Percentiles rank a stretch among this genome's conserved stretches.
phyloP scores from a whole-genome alignment of 495 filamentous ascomycete genomes.

The Talaromyces stipitatus region DNA sequence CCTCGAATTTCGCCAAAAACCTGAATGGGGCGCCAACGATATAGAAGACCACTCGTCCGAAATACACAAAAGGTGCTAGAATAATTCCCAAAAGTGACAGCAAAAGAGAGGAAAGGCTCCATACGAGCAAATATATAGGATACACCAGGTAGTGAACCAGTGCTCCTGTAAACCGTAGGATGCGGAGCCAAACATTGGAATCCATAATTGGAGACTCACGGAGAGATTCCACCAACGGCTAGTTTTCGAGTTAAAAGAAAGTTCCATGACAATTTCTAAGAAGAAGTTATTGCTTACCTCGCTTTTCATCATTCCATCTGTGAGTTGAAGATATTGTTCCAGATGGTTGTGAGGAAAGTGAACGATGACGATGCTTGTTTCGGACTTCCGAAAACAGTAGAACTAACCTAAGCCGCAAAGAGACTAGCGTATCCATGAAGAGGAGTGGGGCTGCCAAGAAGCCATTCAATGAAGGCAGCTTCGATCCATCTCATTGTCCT shows the following conservation, averaged over 20 bases:
- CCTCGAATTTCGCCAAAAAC: constrained; percentile 56
- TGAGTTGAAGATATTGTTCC: too few relatives aligned
- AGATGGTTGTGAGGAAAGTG: neutral
- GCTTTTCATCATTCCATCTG: too few relatives aligned
- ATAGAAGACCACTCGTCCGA: constrained; percentile 27
- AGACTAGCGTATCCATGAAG: too few relatives aligned
- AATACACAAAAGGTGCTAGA: constrained; percentile 38
- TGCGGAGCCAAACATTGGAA: constrained; percentile 8
- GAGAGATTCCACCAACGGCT: constrained; percentile 11
- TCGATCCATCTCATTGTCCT: neutral
- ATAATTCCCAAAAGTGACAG: constrained; percentile 21
- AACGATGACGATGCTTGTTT: neutral
- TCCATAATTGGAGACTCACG: constrained; percentile 8
- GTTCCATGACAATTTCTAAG: too few relatives aligned
- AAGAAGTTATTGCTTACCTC: too few relatives aligned
- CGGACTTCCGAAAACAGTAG: neutral
- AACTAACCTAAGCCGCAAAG: neutral
- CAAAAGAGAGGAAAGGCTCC: constrained; percentile 14
- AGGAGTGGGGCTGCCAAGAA: too few relatives aligned
- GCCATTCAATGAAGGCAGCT: neutral
- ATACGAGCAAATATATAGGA: constrained; percentile 26
- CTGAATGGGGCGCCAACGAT: constrained; percentile 29
- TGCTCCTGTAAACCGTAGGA: constrained; percentile 6
- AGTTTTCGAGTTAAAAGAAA: neutral
- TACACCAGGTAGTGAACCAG: constrained; percentile 28